Base-by-base conservation (phyloP, 2,329 filamentous ascomycete species). In the Podosphaera aphanis region DNA sequence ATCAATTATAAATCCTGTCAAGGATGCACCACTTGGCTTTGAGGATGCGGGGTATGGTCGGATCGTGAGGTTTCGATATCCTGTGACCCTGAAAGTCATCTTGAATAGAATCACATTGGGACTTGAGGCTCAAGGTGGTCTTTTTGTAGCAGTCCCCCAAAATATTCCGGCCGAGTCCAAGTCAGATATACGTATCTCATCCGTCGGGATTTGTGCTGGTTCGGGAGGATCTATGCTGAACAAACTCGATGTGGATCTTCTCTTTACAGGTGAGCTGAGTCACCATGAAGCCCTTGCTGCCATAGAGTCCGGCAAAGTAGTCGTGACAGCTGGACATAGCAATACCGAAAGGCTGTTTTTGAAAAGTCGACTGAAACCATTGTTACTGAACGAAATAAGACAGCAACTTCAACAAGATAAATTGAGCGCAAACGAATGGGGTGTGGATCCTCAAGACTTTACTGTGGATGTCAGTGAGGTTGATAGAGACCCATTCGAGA, bases 241-340 rank as follows among this genome's bases (percentile, higher is more conserved):
- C 50, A 69, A 70, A 36, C 66, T 77, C 2, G 66, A 73, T 37
- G 83, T 85, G 0, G 84, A 94, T 56, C 61, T 95, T 35, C 63
- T 92, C 3, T 82, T 98, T 54, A 95, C 84, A 0, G 90, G 90
- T 1, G 90, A 98, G 64, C 73, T 95, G 67, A 82, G 75, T 56
- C 90, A 98, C 59, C 90, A 98, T 59, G 84, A 90, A 51, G 85
- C 88, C 2, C 70, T 98, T 48, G 74, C 81, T 35, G 83, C 85
- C 1, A 83, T 82, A 23, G 86, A 94, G 65, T 73, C 77, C 48
- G 86, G 86, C 1, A 78, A 78, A 51, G 79, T 76, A 46, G 82
- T 95, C 0, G 73, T 95, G 44, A 80, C 79, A 36, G 69, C 93
- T 42, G 93, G 93, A 56, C 90, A 98, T 61, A 88, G 81, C 54